A percentile compares a stretch with the other conserved stretches of the same genome.
Conservation (phyloP, 495 filamentous ascomycete genomes). For the Lepidopterella palustris region DNA sequence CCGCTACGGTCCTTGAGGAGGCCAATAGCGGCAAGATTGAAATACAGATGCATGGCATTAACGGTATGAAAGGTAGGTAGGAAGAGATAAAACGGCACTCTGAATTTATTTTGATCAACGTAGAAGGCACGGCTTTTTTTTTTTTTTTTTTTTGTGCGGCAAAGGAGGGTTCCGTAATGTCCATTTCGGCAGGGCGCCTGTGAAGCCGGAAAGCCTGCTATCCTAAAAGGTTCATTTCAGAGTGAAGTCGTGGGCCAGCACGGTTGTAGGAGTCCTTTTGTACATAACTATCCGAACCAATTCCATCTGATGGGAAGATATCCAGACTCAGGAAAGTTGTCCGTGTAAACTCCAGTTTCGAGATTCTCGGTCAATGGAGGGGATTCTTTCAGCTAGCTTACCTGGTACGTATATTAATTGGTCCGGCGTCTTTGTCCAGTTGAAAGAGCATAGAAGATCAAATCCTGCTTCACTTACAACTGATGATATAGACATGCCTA, state of each 20-base stretch:
- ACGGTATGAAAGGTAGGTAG: not conserved
- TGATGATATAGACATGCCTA: not conserved
- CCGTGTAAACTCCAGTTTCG: not conserved
- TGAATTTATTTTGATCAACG: not conserved
- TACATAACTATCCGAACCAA: not conserved
- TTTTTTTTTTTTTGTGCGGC: not conserved
- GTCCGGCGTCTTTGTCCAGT: not conserved
- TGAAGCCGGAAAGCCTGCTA: not conserved
- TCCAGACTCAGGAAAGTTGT: not conserved
- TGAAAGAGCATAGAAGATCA: not conserved
- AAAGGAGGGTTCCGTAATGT: not conserved
- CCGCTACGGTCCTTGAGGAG: constrained; percentile 6
- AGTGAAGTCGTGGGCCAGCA: not conserved
- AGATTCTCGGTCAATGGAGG: not conserved
- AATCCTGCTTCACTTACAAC: not conserved
- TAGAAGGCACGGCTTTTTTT: not conserved
- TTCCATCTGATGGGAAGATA: not conserved
- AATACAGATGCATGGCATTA: not conserved
- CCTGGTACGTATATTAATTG: not conserved
- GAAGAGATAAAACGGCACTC: not conserved
- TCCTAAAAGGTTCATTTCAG: too few relatives aligned
- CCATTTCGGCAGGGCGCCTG: not conserved
- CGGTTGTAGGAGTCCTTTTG: not conserved
- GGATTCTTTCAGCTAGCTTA: not conserved
- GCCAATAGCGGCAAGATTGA: not conserved